phyloP scores from a whole-genome alignment of 768 basidiomycete species.

The Suillus subaureus region DNA sequence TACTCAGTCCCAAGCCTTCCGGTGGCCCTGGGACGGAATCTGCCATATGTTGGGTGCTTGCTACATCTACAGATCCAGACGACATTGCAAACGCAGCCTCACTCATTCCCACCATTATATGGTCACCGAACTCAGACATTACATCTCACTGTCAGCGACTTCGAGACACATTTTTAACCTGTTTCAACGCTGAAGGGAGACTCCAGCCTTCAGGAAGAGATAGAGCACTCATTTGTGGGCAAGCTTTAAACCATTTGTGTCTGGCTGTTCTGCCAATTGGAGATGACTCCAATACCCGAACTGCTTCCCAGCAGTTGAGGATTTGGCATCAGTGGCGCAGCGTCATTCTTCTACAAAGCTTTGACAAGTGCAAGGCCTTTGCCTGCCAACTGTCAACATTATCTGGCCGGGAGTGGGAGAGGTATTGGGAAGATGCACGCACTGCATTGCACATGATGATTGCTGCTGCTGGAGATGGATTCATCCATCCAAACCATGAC shows the following conservation, averaged over 20 bases:
- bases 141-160: neutral
- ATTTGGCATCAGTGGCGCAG: neutral
- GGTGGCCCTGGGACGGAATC: neutral
- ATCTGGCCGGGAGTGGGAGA: neutral
- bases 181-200: conserved; percentile 3
- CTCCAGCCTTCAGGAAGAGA: neutral
- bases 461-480: neutral
- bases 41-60: conserved; percentile 9
- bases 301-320: neutral
- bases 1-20: neutral
- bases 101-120: conserved; percentile 6
- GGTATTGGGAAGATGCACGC: neutral
- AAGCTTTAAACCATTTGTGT: conserved; percentile 6
- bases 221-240: conserved; percentile 5
- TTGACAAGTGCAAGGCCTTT: neutral
- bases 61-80: conserved; percentile 10
- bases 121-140: conserved; percentile 4
- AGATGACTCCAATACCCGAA: neutral
- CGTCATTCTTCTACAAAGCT: conserved; percentile 1
- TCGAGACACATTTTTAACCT: conserved; percentile 6
- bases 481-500: neutral
- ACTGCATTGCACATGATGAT: conserved; percentile 7
- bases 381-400: neutral
- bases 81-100: conserved; percentile 4
- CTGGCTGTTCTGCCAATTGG: neutral